These are phyloP conservation scores for Verticillium alfalfae DNA, from an alignment of 2,329 filamentous ascomycete species.

Conservation along the genomic window DNA sequence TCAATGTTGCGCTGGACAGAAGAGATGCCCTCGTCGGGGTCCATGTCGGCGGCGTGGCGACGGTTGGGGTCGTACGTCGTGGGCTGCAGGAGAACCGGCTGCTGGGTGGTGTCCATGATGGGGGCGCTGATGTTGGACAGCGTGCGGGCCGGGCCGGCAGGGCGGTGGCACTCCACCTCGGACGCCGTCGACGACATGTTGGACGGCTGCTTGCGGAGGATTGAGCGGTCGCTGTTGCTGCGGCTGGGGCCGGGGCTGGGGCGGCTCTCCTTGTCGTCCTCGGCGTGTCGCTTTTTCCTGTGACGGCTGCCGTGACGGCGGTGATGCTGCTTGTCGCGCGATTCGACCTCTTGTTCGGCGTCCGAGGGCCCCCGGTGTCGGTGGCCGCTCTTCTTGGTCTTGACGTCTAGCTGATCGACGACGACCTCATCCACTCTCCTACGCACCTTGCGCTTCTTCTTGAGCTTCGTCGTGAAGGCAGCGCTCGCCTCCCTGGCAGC, in stretches of 20 bases:
- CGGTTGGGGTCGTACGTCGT: conserved; percentile 46
- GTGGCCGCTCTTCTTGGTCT: conserved; percentile 21
- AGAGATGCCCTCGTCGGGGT: conserved; percentile 41
- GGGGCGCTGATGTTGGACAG: conserved; percentile 41
- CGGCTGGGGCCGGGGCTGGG: conserved; percentile 20
- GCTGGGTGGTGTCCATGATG: conserved; percentile 40
- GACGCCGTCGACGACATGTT: background rate
- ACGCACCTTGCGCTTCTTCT: conserved; percentile 32
- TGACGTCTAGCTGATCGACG: background rate
- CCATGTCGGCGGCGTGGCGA: background rate
- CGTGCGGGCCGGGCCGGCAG: conserved; percentile 10
- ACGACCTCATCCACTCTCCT: background rate
- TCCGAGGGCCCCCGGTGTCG: conserved; percentile 17
- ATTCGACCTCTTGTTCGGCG: conserved; percentile 13
- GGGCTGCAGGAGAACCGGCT: conserved; percentile 49
- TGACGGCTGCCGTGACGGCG: conserved; percentile 12
- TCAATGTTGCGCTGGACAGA: conserved; percentile 54
- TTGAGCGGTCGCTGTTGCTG: conserved; percentile 10
- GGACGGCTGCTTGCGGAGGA: conserved; percentile 8
- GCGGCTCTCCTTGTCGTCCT: background rate
- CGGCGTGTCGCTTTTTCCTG: background rate
- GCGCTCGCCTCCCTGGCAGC: conserved; percentile 24
- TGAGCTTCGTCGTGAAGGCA: conserved; percentile 40
- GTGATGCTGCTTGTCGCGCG: conserved; percentile 23
- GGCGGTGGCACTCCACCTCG: background rate